A percentile compares a stretch with the other conserved stretches of the same genome.
Conservation (phyloP, 108 stramenopile species). For the Schizochytrium sp. region DNA sequence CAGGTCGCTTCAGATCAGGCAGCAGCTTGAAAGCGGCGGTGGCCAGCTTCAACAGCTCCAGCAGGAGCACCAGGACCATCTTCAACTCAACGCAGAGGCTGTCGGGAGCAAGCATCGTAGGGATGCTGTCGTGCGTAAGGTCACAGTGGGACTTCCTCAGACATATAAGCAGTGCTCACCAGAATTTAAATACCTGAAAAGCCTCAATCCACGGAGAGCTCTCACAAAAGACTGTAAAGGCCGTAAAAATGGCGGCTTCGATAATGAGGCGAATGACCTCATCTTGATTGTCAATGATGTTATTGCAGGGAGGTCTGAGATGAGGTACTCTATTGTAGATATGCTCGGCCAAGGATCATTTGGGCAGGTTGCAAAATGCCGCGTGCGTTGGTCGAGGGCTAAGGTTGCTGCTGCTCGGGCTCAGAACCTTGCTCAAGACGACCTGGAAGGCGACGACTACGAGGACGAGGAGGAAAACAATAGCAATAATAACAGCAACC, state of each 20-base stretch:
- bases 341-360: conserved; percentile 94
- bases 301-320: neutral
- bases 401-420: no score
- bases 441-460: no score
- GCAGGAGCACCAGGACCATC: neutral
- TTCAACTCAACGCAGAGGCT: neutral
- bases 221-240: conserved; percentile 44
- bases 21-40: no score
- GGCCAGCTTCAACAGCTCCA: neutral
- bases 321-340: conserved; percentile 74
- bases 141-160: conserved; percentile 31
- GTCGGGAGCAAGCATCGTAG: neutral
- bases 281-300: conserved; percentile 40
- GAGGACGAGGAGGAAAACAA: no score
- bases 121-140: conserved; percentile 27
- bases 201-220: conserved; percentile 26
- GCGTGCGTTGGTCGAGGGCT: neutral
- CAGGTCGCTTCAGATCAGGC: no score
- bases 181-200: conserved; percentile 14
- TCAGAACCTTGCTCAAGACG: no score
- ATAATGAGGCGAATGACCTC: conserved; percentile 44
- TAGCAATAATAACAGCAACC: no score
- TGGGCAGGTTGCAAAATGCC: conserved; percentile 95
- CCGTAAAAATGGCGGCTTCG: conserved; percentile 12
- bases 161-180: conserved; percentile 8